Evolutionary conservation across 2,329 filamentous ascomycete genomes (phyloP).

Genomic region (Fonsecaea pedrosoi): DNA sequence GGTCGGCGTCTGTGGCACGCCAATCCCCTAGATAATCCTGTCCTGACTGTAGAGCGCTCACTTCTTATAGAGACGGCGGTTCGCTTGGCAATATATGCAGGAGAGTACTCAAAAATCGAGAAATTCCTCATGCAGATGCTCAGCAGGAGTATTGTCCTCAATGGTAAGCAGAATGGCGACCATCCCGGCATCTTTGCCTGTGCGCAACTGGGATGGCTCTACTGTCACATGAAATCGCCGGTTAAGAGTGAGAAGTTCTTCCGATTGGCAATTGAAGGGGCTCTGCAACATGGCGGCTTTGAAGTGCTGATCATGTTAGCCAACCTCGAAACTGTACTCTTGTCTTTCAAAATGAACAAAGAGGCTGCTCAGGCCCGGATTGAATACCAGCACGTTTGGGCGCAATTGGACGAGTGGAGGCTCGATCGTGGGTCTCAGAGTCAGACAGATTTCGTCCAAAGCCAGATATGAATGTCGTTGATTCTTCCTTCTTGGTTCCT

Average conservation of each 20-base stretch:
- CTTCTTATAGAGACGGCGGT: neutral
- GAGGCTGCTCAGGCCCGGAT: neutral
- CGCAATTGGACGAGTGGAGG: neutral
- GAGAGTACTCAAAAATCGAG: constrained; percentile 2
- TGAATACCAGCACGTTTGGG: neutral
- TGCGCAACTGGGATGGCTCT: neutral
- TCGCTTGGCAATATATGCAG: neutral
- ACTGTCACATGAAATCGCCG: neutral
- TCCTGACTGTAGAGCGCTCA: neutral
- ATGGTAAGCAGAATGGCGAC: neutral
- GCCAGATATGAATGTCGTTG: neutral
- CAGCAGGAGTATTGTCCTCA: neutral
- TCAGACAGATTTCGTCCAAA: neutral
- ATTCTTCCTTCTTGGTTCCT: neutral
- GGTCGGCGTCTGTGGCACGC: neutral
- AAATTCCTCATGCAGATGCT: neutral
- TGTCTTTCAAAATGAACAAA: neutral
- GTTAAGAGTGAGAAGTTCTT: neutral
- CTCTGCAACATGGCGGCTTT: neutral
- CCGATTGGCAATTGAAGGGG: neutral
- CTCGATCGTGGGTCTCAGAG: neutral
- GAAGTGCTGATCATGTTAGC: neutral
- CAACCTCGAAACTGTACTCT: neutral
- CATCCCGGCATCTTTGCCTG: neutral
- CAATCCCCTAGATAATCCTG: neutral